Evolutionary conservation across 768 basidiomycete genomes (phyloP).

Genomic region (Mrakia gelida): DNA sequence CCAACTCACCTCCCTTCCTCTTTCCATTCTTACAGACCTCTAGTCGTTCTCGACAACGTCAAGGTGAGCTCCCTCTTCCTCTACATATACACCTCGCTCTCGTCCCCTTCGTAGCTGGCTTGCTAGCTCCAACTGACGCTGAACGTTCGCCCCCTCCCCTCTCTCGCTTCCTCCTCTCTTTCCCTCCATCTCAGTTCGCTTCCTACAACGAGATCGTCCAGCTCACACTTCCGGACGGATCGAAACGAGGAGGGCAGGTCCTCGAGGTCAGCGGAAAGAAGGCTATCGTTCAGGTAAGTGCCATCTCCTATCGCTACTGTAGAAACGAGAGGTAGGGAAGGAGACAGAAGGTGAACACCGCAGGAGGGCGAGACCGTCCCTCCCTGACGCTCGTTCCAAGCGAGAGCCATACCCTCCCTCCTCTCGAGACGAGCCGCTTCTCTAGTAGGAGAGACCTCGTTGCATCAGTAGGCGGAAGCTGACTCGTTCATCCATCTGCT

Average conservation of each 20-base stretch:
- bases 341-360: neutral
- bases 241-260: constrained; percentile 92
- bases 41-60: constrained; percentile 97
- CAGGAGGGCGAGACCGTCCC: neutral
- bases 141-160: constrained; percentile 11
- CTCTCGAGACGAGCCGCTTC: neutral
- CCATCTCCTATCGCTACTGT: neutral
- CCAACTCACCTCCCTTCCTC: neutral
- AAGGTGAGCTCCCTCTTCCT: constrained; percentile 56
- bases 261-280: constrained; percentile 98
- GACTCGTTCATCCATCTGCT: neutral
- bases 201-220: constrained; percentile 98
- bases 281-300: constrained; percentile 76
- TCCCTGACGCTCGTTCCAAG: neutral
- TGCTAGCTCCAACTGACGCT: neutral
- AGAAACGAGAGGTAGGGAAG: neutral
- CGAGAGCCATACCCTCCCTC: neutral
- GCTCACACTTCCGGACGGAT: constrained; percentile 89
- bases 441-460: neutral
- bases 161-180: neutral
- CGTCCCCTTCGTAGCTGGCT: neutral
- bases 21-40: constrained; percentile 55
- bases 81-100: neutral
- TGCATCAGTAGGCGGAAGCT: neutral
- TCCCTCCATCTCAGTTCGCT: constrained; percentile 62